Evolutionary conservation across 2,329 filamentous ascomycete genomes (phyloP), one percentile per base, ranked within the genome.

Genomic region (Claviceps quebecensis): DNA sequence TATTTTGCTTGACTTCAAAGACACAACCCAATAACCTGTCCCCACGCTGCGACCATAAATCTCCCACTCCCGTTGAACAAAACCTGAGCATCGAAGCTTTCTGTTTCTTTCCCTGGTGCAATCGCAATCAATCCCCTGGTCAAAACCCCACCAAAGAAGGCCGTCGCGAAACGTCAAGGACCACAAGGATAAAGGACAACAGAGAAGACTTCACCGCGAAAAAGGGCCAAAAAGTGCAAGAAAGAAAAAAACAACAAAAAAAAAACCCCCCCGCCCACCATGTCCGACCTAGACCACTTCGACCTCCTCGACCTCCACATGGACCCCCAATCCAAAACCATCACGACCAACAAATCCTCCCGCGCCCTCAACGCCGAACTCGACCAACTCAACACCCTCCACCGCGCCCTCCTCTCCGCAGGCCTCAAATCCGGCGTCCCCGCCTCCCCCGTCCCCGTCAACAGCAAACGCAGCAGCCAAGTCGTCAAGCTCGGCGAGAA

Each of bases 401-500:
- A 95, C 79, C 81, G 81, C 58, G 68, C 77, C 44, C 78, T 97
- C 54, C 73, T 93, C 59, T 68, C 69, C 51, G 66, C 67, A 58
- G 75, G 80, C 45, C 67, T 72, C 34, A 79, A 84, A 5, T 76
- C 79, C 53, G 75, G 70, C 47, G 73, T 88, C 19, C 91, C 91
- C 0, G 89, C 90, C 5, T 86, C 91, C 0, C 93, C 93, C 0
- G 77, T 95, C 43, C 90, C 90, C 54, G 84, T 96, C 55, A 94
- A 95, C 74, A 90, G 88, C 49, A 95, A 96, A 72, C 87, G 91
- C 63, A 83, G 79, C 57, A 88, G 87, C 38, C 82, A 90, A 64
- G 86, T 98, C 68, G 80, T 76, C 69, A 97, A 97, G 72, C 82
- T 97, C 58, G 87, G 89, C 65, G 93, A 97, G 66, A 78, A 78